phyloP scores from a whole-genome alignment of 495 filamentous ascomycete genomes.

The Sordaria brevicollis region DNA sequence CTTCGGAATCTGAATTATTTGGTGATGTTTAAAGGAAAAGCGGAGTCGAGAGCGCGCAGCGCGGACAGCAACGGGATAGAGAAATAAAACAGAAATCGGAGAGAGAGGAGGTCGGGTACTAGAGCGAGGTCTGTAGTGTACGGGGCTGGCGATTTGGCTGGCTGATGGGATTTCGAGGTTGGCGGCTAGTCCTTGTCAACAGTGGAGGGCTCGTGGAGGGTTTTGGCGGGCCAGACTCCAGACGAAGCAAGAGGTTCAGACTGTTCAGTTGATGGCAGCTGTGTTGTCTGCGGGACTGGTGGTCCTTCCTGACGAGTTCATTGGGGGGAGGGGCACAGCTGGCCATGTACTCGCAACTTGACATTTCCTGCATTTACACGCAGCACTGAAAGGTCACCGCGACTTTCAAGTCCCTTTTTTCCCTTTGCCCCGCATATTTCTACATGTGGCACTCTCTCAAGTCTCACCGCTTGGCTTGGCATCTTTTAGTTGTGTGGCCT shows the following conservation, averaged over 20 bases:
- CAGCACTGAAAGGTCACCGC: not conserved
- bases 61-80: conserved; percentile 1
- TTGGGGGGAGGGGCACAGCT: conserved; percentile 2
- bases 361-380: not conserved
- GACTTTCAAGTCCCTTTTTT: not conserved
- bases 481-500: not conserved
- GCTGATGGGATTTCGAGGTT: not conserved
- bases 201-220: not conserved
- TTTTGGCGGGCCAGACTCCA: not conserved
- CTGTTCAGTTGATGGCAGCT: conserved; percentile 1
- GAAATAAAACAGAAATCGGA: not conserved
- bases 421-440: conserved; percentile 2
- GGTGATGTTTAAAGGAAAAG: conserved; percentile 3
- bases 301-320: conserved; percentile 1
- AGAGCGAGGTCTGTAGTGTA: not conserved
- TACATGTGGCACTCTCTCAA: not conserved
- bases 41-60: conserved; percentile 11
- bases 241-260: conserved; percentile 6
- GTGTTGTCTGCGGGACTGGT: conserved; percentile 3
- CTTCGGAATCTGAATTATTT: conserved; percentile 6
- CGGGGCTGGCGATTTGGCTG: not conserved
- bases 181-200: not conserved
- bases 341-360: not conserved
- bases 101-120: conserved; percentile 4
- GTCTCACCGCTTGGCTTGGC: conserved; percentile 8